phyloP scores from a whole-genome alignment of 352 stramenopile genomes.

The Phytopythium kandeliae region DNA sequence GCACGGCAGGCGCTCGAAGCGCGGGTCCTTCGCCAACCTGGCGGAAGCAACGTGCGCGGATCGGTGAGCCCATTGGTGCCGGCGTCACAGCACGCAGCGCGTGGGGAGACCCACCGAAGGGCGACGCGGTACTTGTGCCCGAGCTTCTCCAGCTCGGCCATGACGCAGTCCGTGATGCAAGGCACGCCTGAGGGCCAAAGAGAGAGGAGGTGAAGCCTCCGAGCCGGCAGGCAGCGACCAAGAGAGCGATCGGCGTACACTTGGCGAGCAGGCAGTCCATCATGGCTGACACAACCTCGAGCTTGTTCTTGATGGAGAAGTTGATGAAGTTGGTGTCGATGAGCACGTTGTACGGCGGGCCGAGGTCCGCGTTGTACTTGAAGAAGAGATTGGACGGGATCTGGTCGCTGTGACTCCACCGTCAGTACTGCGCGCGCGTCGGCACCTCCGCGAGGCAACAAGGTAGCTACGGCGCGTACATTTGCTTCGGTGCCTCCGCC shows the following conservation, averaged over 20 bases:
- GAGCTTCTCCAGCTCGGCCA: slow-evolving; percentile 99
- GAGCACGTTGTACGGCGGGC: slow-evolving; percentile 97
- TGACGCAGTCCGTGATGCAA: slow-evolving; percentile 99
- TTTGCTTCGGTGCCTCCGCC: slow-evolving; percentile 89
- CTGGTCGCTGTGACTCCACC: slow-evolving; percentile 73
- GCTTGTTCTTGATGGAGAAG: slow-evolving; percentile 99
- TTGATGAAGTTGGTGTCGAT: slow-evolving; percentile 99
- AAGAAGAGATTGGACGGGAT: slow-evolving; percentile 98
- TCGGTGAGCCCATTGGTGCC: background rate
- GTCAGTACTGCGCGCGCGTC: background rate
- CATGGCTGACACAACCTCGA: slow-evolving; percentile 98
- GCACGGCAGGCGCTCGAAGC: slow-evolving; percentile 98
- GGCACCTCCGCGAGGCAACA: background rate
- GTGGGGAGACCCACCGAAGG: slow-evolving; percentile 23
- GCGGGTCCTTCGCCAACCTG: slow-evolving; percentile 95
- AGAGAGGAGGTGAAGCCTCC: background rate
- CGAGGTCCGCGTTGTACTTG: slow-evolving; percentile 99
- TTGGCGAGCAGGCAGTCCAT: slow-evolving; percentile 99
- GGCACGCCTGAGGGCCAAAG: slow-evolving; percentile 58
- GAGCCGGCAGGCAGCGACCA: no score
- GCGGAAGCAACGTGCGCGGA: background rate
- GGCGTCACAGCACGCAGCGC: background rate
- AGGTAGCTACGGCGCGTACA: slow-evolving; percentile 39
- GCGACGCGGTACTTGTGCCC: slow-evolving; percentile 97
- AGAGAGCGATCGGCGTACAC: slow-evolving; percentile 52